Evolutionary conservation across 805 yeast species (phyloP).

Genomic region (Kuraishia capsulata): DNA sequence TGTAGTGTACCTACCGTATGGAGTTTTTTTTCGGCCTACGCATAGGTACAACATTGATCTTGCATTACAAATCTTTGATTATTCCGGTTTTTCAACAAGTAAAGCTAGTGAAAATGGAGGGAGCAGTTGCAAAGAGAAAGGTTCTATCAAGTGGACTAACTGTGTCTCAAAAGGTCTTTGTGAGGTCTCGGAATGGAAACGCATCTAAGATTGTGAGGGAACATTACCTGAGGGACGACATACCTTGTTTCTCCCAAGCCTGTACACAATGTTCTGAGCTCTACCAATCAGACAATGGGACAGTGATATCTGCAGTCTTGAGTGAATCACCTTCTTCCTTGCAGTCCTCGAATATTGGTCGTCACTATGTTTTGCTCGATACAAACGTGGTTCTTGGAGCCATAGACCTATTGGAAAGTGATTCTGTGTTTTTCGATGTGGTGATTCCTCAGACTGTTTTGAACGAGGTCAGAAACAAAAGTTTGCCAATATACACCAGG

Average conservation of each 20-base stretch:
- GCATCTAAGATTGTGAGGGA: conserved; percentile 91
- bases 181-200: conserved; percentile 80
- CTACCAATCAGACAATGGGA: conserved; percentile 53
- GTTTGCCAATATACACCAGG: conserved; percentile 82
- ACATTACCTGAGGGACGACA: conserved; percentile 86
- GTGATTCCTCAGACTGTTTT: conserved; percentile 92
- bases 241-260: conserved; percentile 75
- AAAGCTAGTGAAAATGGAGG: neutral
- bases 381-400: conserved; percentile 84
- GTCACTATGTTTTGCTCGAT: conserved; percentile 81
- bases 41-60: too few species aligned
- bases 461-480: conserved; percentile 84
- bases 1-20: too few species aligned
- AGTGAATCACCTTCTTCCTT: conserved; percentile 49
- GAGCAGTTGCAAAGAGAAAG: conserved; percentile 19
- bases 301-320: conserved; percentile 56
- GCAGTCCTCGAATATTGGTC: conserved; percentile 37
- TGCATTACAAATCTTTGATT: too few species aligned
- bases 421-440: conserved; percentile 74
- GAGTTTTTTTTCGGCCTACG: too few species aligned
- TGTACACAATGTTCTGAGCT: conserved; percentile 55
- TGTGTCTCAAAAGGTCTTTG: conserved; percentile 84
- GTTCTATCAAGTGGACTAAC: conserved; percentile 43
- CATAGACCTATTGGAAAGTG: conserved; percentile 80
- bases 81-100: too few species aligned